phyloP scores from a whole-genome alignment of 768 basidiomycete genomes.

The Leccinum arenicola region DNA sequence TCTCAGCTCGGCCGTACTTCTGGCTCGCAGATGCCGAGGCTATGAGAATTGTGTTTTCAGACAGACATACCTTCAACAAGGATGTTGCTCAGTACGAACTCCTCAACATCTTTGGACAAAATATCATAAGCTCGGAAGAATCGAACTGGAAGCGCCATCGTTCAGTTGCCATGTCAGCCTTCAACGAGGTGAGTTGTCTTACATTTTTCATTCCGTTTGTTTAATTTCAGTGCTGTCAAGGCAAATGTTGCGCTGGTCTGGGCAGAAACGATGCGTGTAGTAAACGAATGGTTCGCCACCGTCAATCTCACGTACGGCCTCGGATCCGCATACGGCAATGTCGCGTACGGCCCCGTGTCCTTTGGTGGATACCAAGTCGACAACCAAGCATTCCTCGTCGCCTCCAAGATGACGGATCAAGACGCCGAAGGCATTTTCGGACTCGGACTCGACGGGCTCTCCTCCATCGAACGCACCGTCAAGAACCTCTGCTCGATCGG shows the following conservation, averaged over 20 bases:
- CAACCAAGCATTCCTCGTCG: slow-evolving; percentile 28
- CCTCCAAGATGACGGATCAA: slow-evolving; percentile 14
- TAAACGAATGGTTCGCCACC: slow-evolving; percentile 43
- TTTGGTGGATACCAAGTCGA: slow-evolving; percentile 35
- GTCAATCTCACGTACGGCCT: slow-evolving; percentile 36
- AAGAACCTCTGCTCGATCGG: slow-evolving; percentile 24
- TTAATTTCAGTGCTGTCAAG: slow-evolving; percentile 27
- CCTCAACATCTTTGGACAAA: slow-evolving; percentile 44
- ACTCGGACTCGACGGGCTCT: slow-evolving; percentile 26
- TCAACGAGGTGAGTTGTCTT: slow-evolving; percentile 40
- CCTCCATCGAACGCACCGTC: slow-evolving; percentile 16
- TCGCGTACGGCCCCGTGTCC: slow-evolving; percentile 35
- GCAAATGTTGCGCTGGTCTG: slow-evolving; percentile 49
- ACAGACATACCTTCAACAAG: slow-evolving; percentile 32
- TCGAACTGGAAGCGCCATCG: slow-evolving; percentile 49
- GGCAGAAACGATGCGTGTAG: slow-evolving; percentile 40
- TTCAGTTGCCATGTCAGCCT: slow-evolving; percentile 44
- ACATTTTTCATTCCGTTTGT: background rate
- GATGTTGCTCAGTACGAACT: slow-evolving; percentile 39
- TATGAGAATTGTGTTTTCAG: slow-evolving; percentile 33
- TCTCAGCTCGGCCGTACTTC: slow-evolving; percentile 33
- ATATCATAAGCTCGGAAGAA: slow-evolving; percentile 42
- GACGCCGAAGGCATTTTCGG: slow-evolving; percentile 25
- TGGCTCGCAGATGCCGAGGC: slow-evolving; percentile 47
- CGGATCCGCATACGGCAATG: slow-evolving; percentile 36